A percentile compares a stretch with the other conserved stretches of the same genome.
phyloP scores from a whole-genome alignment of 805 yeast species.

The Teunomyces lycoperdinae region DNA sequence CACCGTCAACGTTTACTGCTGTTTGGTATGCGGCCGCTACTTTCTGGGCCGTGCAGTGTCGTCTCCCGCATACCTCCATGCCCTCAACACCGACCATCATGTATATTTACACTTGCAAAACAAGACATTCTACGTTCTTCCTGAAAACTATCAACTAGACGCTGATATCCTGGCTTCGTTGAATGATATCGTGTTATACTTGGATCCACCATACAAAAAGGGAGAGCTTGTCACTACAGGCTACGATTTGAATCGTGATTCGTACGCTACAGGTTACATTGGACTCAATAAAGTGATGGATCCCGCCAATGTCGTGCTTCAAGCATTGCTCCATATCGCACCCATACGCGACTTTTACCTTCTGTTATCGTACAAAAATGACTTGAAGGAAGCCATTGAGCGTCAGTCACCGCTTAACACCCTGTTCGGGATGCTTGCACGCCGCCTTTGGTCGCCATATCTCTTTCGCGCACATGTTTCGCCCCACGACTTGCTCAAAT shows the following conservation, averaged over 20 bases:
- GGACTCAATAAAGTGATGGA: slow-evolving; percentile 56
- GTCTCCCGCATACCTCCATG: slow-evolving; percentile 69
- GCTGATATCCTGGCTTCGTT: slow-evolving; percentile 19
- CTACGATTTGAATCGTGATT: slow-evolving; percentile 42
- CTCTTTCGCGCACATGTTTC: slow-evolving; percentile 63
- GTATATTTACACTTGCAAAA: slow-evolving; percentile 56
- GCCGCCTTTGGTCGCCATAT: slow-evolving; percentile 63
- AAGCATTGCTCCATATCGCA: slow-evolving; percentile 51
- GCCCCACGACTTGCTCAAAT: slow-evolving; percentile 61
- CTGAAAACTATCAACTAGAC: slow-evolving; percentile 50
- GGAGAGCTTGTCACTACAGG: slow-evolving; percentile 24
- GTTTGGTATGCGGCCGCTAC: slow-evolving; percentile 72
- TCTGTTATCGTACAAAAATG: slow-evolving; percentile 16
- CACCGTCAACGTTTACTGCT: slow-evolving; percentile 62
- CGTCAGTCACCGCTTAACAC: slow-evolving; percentile 29
- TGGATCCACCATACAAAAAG: slow-evolving; percentile 49
- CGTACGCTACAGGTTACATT: slow-evolving; percentile 60
- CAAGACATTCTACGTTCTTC: slow-evolving; percentile 54
- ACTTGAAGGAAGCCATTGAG: slow-evolving; percentile 12
- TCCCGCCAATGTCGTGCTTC: slow-evolving; percentile 56
- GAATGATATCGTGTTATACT: slow-evolving; percentile 49
- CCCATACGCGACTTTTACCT: slow-evolving; percentile 41
- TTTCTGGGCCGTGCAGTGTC: slow-evolving; percentile 61
- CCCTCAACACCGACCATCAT: slow-evolving; percentile 61
- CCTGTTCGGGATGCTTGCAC: slow-evolving; percentile 44